These are phyloP conservation scores for Excoecaria agallocha DNA, from an alignment of 345 rosid species.

Conservation along the genomic window DNA sequence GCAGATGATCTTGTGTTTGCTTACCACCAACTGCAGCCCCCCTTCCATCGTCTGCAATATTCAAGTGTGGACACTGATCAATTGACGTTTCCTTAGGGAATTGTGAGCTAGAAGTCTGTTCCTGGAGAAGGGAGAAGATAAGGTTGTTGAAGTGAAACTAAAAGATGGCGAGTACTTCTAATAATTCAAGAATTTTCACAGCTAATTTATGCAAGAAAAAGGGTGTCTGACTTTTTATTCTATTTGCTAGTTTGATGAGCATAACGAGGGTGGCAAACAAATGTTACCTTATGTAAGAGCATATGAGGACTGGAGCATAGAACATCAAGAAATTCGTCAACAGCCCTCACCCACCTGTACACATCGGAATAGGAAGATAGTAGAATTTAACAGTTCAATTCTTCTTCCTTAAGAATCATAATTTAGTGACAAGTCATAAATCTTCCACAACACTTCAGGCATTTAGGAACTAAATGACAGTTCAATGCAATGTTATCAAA, in stretches of 20 bases:
- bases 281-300: slow-evolving; percentile 57
- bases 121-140: slow-evolving; percentile 26
- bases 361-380: slow-evolving; percentile 3
- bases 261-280: neutral
- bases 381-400: neutral
- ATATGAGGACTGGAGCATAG: slow-evolving; percentile 60
- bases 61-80: slow-evolving; percentile 67
- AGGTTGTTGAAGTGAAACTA: neutral
- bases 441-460: neutral
- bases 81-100: slow-evolving; percentile 44
- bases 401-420: neutral
- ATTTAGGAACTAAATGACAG: neutral
- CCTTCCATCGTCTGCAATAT: slow-evolving; percentile 59
- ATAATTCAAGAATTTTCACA: neutral
- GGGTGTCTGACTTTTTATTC: neutral
- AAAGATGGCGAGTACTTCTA: neutral
- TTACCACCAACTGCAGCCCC: slow-evolving; percentile 58
- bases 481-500: neutral
- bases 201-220: neutral
- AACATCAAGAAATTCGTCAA: slow-evolving; percentile 61
- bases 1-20: slow-evolving; percentile 16
- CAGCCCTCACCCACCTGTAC: slow-evolving; percentile 90
- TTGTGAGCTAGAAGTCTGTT: slow-evolving; percentile 22
- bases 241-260: neutral
- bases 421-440: too few relatives aligned